A percentile compares a stretch with the other conserved stretches of the same genome.
Evolutionary conservation across 2,329 filamentous ascomycete species (phyloP).

Genomic region (Macrophomina pseudophaseolina): DNA sequence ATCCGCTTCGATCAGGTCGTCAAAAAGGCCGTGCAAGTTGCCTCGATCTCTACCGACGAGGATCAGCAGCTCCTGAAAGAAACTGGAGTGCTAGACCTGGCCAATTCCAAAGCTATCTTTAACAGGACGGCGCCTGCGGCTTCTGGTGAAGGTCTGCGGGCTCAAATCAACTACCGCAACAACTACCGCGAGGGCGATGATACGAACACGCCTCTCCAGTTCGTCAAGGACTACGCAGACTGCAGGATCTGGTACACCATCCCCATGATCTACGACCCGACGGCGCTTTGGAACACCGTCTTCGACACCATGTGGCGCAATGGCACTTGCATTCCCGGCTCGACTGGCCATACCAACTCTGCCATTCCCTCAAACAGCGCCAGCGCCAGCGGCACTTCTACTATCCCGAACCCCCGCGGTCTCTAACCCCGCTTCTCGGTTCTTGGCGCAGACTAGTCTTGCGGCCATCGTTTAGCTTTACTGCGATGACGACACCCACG

Average conservation of each 20-base stretch:
- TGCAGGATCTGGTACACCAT: conserved; percentile 66
- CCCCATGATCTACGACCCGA: conserved; percentile 58
- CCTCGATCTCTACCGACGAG: conserved; percentile 28
- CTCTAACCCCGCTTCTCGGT: too few relatives aligned
- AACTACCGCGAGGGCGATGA: conserved; percentile 36
- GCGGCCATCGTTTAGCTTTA: too few relatives aligned
- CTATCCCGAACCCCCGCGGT: too few relatives aligned
- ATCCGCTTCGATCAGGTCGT: conserved; percentile 26
- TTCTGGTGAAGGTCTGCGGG: conserved; percentile 1
- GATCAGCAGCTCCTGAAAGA: conserved; percentile 35
- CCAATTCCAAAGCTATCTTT: background rate
- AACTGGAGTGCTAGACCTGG: conserved; percentile 30
- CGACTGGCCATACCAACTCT: background rate
- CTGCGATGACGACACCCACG: too few relatives aligned
- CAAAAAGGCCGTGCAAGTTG: background rate
- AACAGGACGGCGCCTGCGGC: background rate
- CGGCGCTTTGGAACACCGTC: conserved; percentile 57
- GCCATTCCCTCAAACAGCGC: too few relatives aligned
- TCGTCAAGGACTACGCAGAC: conserved; percentile 64
- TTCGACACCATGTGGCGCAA: conserved; percentile 38
- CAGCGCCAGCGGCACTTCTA: too few relatives aligned
- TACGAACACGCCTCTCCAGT: conserved; percentile 58
- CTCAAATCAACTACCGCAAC: conserved; percentile 41
- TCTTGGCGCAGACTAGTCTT: too few relatives aligned
- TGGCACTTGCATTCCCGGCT: conserved; percentile 32